A percentile compares a stretch with the other conserved stretches of the same genome.
Conservation (phyloP, 352 stramenopile genomes). For the Phytophthora pistaciae region DNA sequence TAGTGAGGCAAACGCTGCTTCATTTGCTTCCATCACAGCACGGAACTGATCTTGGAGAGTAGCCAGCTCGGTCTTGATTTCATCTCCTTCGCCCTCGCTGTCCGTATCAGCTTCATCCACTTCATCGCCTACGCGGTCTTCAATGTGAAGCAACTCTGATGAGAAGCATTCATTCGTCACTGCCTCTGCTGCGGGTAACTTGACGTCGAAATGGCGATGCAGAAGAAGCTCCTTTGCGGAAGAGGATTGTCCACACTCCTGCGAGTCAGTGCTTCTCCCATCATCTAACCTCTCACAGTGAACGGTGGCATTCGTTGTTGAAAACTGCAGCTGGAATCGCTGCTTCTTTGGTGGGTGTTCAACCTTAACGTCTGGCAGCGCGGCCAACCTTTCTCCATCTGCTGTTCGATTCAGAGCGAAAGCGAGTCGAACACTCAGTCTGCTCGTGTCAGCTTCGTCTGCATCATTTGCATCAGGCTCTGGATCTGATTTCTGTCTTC, state of each 20-base stretch:
- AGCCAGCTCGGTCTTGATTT: conserved; percentile 61
- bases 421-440: conserved; percentile 34
- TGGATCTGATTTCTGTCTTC: conserved; percentile 19
- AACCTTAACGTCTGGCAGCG: conserved; percentile 23
- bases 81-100: conserved; percentile 49
- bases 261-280: not conserved
- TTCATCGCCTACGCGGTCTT: conserved; percentile 51
- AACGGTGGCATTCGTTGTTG: conserved; percentile 50
- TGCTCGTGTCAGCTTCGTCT: conserved; percentile 11
- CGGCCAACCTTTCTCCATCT: conserved; percentile 33
- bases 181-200: conserved; percentile 40
- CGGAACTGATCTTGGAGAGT: conserved; percentile 59
- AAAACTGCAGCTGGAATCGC: conserved; percentile 57
- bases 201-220: conserved; percentile 68
- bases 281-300: conserved; percentile 44
- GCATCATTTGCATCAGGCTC: conserved; percentile 22
- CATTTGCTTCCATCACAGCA: conserved; percentile 48
- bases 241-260: not conserved
- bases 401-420: conserved; percentile 29
- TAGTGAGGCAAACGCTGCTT: conserved; percentile 48
- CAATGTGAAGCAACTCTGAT: conserved; percentile 39
- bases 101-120: conserved; percentile 61
- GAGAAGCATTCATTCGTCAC: conserved; percentile 55
- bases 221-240: conserved; percentile 53
- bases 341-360: conserved; percentile 19